These are phyloP conservation scores for Schizophyllum amplum DNA, from an alignment of 1,284 basidiomycete species.

Conservation along the genomic window DNA sequence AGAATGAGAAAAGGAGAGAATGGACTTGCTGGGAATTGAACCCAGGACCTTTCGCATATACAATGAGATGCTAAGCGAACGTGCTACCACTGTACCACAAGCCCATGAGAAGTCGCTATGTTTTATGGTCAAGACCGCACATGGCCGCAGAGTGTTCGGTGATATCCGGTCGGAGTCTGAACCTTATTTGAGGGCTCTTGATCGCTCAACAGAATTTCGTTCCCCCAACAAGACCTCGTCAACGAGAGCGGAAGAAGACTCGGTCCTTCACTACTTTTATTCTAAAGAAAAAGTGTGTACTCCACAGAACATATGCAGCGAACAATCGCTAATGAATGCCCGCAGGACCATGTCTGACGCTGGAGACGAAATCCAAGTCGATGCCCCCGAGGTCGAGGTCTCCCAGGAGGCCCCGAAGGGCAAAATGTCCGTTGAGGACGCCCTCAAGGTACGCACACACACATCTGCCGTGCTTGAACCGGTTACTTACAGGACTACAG, in stretches of 20 bases:
- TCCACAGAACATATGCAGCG: background rate
- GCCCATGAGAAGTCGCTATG: slow-evolving; percentile 10
- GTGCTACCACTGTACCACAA: background rate
- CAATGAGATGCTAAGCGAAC: background rate
- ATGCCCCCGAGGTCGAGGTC: slow-evolving; percentile 59
- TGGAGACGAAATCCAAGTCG: slow-evolving; percentile 90
- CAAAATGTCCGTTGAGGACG: slow-evolving; percentile 95
- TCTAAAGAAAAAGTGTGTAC: background rate
- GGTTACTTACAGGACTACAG: slow-evolving; percentile 27
- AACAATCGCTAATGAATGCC: background rate
- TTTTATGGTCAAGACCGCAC: background rate
- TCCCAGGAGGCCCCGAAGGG: slow-evolving; percentile 79
- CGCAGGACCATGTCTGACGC: slow-evolving; percentile 80
- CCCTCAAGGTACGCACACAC: slow-evolving; percentile 70
- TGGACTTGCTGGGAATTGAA: background rate
- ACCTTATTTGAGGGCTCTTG: slow-evolving; percentile 19
- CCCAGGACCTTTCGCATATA: background rate
- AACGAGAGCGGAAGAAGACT: slow-evolving; percentile 93
- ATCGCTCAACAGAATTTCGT: background rate
- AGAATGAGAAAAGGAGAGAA: background rate
- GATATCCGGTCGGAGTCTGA: slow-evolving; percentile 42
- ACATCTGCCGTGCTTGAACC: background rate
- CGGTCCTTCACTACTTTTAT: slow-evolving; percentile 20
- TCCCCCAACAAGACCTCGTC: slow-evolving; percentile 38
- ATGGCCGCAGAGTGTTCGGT: slow-evolving; percentile 14